Percentiles rank a stretch among this genome's conserved stretches.
These are phyloP conservation scores for Rutstroemia sp. DNA, from an alignment of 2,329 filamentous ascomycete genomes.

Conservation along the genomic window DNA sequence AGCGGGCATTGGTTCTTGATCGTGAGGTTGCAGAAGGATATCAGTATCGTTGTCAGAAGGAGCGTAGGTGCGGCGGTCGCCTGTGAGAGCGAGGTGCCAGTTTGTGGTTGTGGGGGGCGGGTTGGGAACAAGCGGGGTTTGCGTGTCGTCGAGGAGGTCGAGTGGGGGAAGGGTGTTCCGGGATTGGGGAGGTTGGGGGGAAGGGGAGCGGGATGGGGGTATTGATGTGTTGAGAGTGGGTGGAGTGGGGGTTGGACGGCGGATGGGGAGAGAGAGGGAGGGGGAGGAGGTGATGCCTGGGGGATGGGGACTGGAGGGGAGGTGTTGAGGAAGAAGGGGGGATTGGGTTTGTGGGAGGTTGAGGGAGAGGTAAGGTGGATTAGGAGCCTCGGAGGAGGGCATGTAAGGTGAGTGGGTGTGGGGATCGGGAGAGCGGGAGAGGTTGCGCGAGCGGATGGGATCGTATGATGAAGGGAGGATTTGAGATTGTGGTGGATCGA, in stretches of 20 bases:
- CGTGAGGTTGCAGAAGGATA: not conserved
- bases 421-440: not conserved
- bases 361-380: not conserved
- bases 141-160: not conserved
- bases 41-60: not conserved
- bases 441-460: not conserved
- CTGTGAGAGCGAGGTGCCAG: slow-evolving; percentile 6
- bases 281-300: not conserved
- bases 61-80: slow-evolving; percentile 3
- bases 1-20: slow-evolving; percentile 1
- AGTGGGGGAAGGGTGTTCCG: not conserved
- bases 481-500: slow-evolving; percentile 2
- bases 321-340: not conserved
- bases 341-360: not conserved
- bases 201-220: not conserved
- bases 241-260: not conserved
- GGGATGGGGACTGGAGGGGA: not conserved
- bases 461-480: slow-evolving; percentile 1
- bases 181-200: not conserved
- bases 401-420: not conserved
- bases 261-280: not conserved
- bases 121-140: not conserved
- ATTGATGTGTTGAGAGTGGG: not conserved
- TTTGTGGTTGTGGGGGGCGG: not conserved
- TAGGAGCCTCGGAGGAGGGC: not conserved